phyloP scores from a whole-genome alignment of 148 eudicot genomes.

The Amaranthus cruentus region DNA sequence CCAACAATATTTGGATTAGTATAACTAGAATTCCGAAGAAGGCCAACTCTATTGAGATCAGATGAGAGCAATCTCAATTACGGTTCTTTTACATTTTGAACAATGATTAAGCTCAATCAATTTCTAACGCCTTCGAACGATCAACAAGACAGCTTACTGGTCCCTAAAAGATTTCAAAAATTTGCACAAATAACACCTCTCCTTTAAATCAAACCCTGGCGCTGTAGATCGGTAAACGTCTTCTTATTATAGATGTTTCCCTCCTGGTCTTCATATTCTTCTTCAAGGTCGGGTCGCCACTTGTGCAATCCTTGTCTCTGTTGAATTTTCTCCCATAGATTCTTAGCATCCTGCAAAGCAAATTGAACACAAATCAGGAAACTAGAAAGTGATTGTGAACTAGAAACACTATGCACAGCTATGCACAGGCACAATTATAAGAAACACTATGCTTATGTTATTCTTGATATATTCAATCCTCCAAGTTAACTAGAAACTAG shows the following conservation, averaged over 20 bases:
- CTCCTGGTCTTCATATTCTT: conserved; percentile 89
- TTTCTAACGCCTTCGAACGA: not conserved
- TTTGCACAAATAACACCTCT: conserved; percentile 6
- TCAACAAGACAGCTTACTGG: not conserved
- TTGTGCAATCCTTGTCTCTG: conserved; percentile 78
- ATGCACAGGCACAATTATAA: conserved; percentile 6
- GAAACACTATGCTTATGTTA: not conserved
- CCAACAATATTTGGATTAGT: not conserved
- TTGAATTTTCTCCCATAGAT: conserved; percentile 88
- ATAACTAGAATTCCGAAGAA: not conserved
- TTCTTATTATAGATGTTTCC: conserved; percentile 95
- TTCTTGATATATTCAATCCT: not conserved
- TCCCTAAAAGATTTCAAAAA: not conserved
- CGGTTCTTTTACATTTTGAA: not conserved
- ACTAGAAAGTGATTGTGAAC: not conserved
- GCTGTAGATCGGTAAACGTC: conserved; percentile 83
- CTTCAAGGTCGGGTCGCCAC: conserved; percentile 98
- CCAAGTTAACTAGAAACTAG: not conserved
- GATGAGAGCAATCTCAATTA: not conserved
- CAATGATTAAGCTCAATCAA: not conserved
- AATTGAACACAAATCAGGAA: not conserved
- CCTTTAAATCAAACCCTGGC: conserved; percentile 76
- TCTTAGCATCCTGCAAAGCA: conserved; percentile 70
- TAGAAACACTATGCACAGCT: too few species aligned
- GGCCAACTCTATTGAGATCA: not conserved